A percentile compares a stretch with the other conserved stretches of the same genome.
phyloP scores from a whole-genome alignment of 2,329 filamentous ascomycete species.

The Knoxdaviesia proteae region DNA sequence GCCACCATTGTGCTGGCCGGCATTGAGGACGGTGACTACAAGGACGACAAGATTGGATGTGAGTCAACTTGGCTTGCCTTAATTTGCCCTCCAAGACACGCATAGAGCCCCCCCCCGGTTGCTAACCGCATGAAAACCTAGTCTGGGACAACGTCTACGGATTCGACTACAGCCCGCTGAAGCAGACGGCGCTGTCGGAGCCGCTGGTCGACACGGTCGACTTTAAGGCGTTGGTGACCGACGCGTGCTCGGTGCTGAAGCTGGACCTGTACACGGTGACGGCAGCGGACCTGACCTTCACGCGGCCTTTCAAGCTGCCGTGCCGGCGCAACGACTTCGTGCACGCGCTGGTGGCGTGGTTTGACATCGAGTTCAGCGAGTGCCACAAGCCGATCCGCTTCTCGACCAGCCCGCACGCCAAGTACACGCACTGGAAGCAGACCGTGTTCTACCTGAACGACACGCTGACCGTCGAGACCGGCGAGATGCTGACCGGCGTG shows the following conservation, averaged over 20 bases:
- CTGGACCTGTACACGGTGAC: constrained; percentile 89
- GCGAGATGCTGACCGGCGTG: constrained; percentile 54
- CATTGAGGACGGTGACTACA: constrained; percentile 98
- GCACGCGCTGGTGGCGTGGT: constrained; percentile 94
- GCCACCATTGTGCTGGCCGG: constrained; percentile 91
- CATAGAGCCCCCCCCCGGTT: not conserved
- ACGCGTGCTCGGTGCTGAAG: constrained; percentile 65
- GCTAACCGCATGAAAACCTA: constrained; percentile 15
- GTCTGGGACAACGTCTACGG: constrained; percentile 99
- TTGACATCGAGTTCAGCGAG: constrained; percentile 94
- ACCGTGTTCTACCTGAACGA: constrained; percentile 96
- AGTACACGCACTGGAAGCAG: constrained; percentile 99
- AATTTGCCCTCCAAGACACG: not conserved
- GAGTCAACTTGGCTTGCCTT: constrained; percentile 17
- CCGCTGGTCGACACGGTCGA: constrained; percentile 96
- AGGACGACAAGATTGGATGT: constrained; percentile 99
- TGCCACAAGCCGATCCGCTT: constrained; percentile 97
- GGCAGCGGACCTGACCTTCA: constrained; percentile 65
- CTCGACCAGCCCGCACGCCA: constrained; percentile 91
- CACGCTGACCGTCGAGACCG: constrained; percentile 74
- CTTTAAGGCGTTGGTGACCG: constrained; percentile 88
- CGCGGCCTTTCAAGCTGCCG: constrained; percentile 52
- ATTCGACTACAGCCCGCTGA: constrained; percentile 89
- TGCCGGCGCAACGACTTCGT: constrained; percentile 81
- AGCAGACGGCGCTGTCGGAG: constrained; percentile 81